Evolutionary conservation across 805 yeast genomes (phyloP).

Genomic region (Kodamaea leandrae): DNA sequence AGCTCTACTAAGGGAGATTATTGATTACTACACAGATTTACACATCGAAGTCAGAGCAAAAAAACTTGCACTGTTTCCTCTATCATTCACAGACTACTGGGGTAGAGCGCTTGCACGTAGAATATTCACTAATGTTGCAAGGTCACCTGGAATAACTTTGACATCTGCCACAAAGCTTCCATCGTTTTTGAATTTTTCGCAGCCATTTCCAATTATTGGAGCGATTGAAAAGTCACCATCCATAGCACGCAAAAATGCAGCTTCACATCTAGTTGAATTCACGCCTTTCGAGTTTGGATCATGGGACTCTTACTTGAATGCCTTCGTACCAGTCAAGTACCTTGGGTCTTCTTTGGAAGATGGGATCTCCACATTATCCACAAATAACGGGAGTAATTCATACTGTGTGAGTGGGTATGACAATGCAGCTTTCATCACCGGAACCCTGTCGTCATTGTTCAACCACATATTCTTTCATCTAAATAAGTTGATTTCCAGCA

Average conservation of each 20-base stretch:
- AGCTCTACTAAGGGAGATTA: slow-evolving; percentile 22
- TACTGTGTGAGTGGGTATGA: slow-evolving; percentile 55
- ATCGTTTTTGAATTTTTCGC: slow-evolving; percentile 37
- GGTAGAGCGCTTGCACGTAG: slow-evolving; percentile 56
- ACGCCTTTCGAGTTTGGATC: slow-evolving; percentile 69
- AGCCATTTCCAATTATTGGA: slow-evolving; percentile 51
- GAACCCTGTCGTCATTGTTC: slow-evolving; percentile 63
- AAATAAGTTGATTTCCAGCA: slow-evolving; percentile 36
- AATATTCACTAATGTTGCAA: slow-evolving; percentile 37
- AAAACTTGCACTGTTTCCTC: slow-evolving; percentile 49
- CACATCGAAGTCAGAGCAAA: slow-evolving; percentile 54
- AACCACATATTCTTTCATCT: slow-evolving; percentile 51
- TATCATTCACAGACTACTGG: slow-evolving; percentile 68
- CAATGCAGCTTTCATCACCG: slow-evolving; percentile 57
- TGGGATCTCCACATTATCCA: slow-evolving; percentile 37
- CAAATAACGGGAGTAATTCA: slow-evolving; percentile 22
- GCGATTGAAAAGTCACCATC: slow-evolving; percentile 41
- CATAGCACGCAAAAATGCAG: slow-evolving; percentile 22
- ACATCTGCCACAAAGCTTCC: slow-evolving; percentile 30
- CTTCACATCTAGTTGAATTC: slow-evolving; percentile 54
- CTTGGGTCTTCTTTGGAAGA: slow-evolving; percentile 48
- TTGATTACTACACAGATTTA: slow-evolving; percentile 50
- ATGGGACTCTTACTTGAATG: slow-evolving; percentile 50
- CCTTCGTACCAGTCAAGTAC: slow-evolving; percentile 50
- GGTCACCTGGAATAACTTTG: slow-evolving; percentile 38